These are phyloP conservation scores for Colletotrichum agaves DNA, from an alignment of 2,329 filamentous ascomycete genomes.

Conservation along the genomic window DNA sequence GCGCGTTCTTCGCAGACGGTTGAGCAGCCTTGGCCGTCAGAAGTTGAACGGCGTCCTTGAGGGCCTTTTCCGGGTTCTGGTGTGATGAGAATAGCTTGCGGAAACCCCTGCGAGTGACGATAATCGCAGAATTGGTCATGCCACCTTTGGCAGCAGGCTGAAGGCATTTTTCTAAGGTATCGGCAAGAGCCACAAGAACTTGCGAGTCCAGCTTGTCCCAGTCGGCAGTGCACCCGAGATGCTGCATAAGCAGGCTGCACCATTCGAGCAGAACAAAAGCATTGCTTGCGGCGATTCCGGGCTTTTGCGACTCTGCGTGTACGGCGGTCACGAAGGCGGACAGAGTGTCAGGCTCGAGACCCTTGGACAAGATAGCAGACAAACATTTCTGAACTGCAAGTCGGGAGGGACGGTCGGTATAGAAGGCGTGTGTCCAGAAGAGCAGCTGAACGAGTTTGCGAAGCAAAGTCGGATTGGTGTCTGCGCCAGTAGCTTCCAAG, in stretches of 20 bases:
- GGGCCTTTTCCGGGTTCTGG: constrained; percentile 66
- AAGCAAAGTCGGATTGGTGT: constrained; percentile 60
- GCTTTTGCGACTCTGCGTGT: constrained; percentile 78
- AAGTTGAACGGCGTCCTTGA: constrained; percentile 71
- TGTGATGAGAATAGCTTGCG: constrained; percentile 75
- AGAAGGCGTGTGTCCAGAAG: constrained; percentile 88
- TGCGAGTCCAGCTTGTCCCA: constrained; percentile 75
- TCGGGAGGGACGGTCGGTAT: constrained; percentile 86
- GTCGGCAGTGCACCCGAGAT: constrained; percentile 68
- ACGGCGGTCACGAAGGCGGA: constrained; percentile 74
- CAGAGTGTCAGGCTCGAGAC: constrained; percentile 67
- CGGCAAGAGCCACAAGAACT: constrained; percentile 75
- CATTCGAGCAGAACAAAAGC: constrained; percentile 93
- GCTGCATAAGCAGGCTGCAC: constrained; percentile 83
- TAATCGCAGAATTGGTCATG: constrained; percentile 78
- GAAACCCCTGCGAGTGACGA: constrained; percentile 82
- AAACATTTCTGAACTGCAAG: constrained; percentile 86
- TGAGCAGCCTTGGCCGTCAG: constrained; percentile 76
- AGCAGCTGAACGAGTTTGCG: constrained; percentile 74
- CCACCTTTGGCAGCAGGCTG: constrained; percentile 71
- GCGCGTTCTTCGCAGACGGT: constrained; percentile 75
- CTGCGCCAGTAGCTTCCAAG: constrained; percentile 45
- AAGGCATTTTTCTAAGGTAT: constrained; percentile 81
- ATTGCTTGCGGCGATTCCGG: constrained; percentile 79
- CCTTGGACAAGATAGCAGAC: constrained; percentile 69